These are phyloP conservation scores for Albizia julibrissin DNA, from an alignment of 306 rosid genomes.

Conservation along the genomic window DNA sequence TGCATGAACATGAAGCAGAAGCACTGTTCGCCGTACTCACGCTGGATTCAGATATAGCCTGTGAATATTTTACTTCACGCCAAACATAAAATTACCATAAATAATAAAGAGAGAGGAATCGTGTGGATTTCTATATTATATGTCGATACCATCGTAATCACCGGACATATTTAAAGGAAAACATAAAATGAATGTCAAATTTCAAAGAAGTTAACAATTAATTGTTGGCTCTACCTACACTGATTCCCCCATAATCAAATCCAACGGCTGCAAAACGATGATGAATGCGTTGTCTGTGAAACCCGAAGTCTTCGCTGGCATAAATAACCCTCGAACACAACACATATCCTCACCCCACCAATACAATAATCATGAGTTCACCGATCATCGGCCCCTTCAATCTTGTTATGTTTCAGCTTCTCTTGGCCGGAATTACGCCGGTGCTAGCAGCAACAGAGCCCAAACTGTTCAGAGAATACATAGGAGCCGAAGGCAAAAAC, in stretches of 20 bases:
- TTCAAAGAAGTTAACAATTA: not conserved
- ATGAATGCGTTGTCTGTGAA: not conserved
- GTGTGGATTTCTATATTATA: not conserved
- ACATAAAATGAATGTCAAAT: not conserved
- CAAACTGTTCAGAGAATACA: slow-evolving; percentile 39
- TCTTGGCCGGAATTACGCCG: slow-evolving; percentile 7
- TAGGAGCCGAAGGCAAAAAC: slow-evolving; percentile 30
- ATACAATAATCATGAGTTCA: slow-evolving; percentile 10
- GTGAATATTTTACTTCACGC: not conserved
- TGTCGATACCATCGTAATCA: not conserved
- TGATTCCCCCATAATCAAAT: not conserved
- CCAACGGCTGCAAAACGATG: not conserved
- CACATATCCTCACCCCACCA: not conserved
- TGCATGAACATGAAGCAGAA: not conserved
- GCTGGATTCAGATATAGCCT: not conserved
- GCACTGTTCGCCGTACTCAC: not conserved
- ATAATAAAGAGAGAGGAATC: not conserved
- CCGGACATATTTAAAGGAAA: not conserved
- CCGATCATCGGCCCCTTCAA: not conserved
- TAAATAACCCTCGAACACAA: not conserved
- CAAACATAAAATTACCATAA: not conserved
- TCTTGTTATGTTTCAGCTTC: slow-evolving; percentile 18
- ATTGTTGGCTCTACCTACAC: not conserved
- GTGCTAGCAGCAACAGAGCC: slow-evolving; percentile 27
- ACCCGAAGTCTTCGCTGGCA: not conserved